Conservation (phyloP, 2,329 filamentous ascomycete genomes). For the Ascochyta viciae-villosae region DNA sequence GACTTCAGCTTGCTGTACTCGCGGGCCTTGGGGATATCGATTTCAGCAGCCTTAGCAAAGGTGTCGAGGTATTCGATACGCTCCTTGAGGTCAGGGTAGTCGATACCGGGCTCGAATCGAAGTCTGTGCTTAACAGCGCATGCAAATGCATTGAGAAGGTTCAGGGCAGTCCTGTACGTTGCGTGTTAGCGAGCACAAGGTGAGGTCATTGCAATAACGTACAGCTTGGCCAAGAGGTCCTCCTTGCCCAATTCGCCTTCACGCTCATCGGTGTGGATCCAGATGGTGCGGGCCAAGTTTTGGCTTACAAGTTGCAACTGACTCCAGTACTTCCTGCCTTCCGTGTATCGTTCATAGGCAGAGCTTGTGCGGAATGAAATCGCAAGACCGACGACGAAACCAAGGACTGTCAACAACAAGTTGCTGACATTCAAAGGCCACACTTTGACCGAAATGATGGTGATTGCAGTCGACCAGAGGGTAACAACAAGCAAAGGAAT, state of each 20-base stretch:
- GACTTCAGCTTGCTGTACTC: slow-evolving; percentile 60
- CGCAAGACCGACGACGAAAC: slow-evolving; percentile 82
- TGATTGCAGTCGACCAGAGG: slow-evolving; percentile 71
- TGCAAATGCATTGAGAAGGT: slow-evolving; percentile 79
- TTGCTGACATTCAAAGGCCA: slow-evolving; percentile 64
- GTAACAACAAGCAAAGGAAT: slow-evolving; percentile 70
- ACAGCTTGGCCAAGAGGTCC: slow-evolving; percentile 73
- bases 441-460: slow-evolving; percentile 54
- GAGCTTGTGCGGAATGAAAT: slow-evolving; percentile 79
- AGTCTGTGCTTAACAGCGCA: slow-evolving; percentile 81
- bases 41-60: slow-evolving; percentile 68
- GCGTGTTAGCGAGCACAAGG: neutral
- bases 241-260: slow-evolving; percentile 66
- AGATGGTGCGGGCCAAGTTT: slow-evolving; percentile 74
- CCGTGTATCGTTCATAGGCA: slow-evolving; percentile 72
- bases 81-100: slow-evolving; percentile 75
- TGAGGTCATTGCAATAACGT: slow-evolving; percentile 17
- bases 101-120: slow-evolving; percentile 81
- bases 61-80: slow-evolving; percentile 77
- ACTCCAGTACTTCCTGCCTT: slow-evolving; percentile 70
- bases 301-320: slow-evolving; percentile 63
- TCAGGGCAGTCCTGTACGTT: slow-evolving; percentile 66
- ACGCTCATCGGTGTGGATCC: slow-evolving; percentile 76
- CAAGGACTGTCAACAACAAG: slow-evolving; percentile 76
- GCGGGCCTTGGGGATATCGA: slow-evolving; percentile 44